Base-by-base conservation (phyloP, 164 flowering plant genomes). In the Nymphaea colorata region DNA sequence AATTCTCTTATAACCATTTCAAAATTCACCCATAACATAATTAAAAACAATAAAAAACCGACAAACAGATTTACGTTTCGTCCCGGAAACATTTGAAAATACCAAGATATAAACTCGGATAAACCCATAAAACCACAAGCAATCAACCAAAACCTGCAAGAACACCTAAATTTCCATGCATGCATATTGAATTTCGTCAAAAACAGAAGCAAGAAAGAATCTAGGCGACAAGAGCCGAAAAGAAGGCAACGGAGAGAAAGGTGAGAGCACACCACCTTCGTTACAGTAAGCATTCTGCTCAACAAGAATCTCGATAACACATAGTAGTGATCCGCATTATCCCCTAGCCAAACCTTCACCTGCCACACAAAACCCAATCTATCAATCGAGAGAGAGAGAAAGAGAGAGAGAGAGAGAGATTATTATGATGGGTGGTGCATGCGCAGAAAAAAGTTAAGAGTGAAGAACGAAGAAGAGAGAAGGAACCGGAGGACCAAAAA, bases 261-360 rank as follows among this genome's bases (percentile, higher is more conserved):
- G n/a, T 17, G 6, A 61, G 42, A 12, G 64, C 61, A 64, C 41
- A 45, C 42, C 64, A 89, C 98, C 91, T 94, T 94, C 12, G 97
- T 94, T 60, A 94, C 98, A 60, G 98, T 94, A 36, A 94, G 67
- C 98, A 91, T 94, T 79, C 96, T 83, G 81, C 98, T 89, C 65
- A 91, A 90, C 73, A 94, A 83, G 75, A 94, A 91, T 74, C 98
- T 82, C 64, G 97, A 94, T 5, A 94, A 82, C 43, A 94, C 97
- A 65, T 94, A 94, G 73, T 94, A 94, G 78, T 91, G 98, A 84
- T 93, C 97, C 3, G 96, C 97, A 74, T 93, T 87, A 71, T 89
- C 97, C 15, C 98, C 97, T 59, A 91, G 71, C 98, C 98, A 94
- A 0, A 91, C 97, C 72, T 90, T 89, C 12, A 94, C 98, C 98